Base-by-base conservation (phyloP, 1,284 basidiomycete species). In the Amylostereum areolatum region DNA sequence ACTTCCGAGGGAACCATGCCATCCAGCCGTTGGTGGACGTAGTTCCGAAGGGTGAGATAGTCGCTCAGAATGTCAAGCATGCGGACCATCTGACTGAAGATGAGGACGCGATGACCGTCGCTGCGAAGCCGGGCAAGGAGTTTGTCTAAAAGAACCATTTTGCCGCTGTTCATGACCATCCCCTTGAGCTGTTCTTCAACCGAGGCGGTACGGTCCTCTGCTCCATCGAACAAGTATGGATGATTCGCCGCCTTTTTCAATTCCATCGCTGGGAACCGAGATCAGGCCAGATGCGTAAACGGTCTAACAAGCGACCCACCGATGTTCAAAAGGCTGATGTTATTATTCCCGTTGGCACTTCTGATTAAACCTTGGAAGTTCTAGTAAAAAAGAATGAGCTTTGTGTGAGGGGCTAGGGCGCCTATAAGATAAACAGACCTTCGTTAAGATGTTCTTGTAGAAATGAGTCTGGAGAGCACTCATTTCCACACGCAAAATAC, bases 81-180 rank as follows among this genome's bases (percentile, higher is more conserved):
- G 53, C 96, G 86, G 45, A 99, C 96, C 97, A 99, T 99, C 69
- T 99, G 97, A 61, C 92, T 96, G 77, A 99, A 99, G 64, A 99
- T 97, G 56, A 99, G 79, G 43, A 98, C 95, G 47, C 97, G 90
- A 62, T 99, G 96, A 1, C 92, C 92, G 62, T 95, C 92, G 53
- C 83, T 83, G 64, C 91, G 92, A 52, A 99, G 81, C 47, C 92
- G 84, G 29, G 79, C 81, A 24, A 99, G 82, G 18, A 99, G 82
- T 67, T 93, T 92, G 74, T 99, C 97, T 45, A 99, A 83, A 33
- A 97, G 76, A 40, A 98, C 96, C 81, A 99, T 85, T 74, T 99
- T 99, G 48, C 94, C 95, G 52, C 92, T 96, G 69, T 92, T 97
- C 85, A 97, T 96, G 58, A 99, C 94, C 4, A 99, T 81, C 45